Base-by-base conservation (phyloP, 179 eudicot genomes). In the Patellifolia procumbens region DNA sequence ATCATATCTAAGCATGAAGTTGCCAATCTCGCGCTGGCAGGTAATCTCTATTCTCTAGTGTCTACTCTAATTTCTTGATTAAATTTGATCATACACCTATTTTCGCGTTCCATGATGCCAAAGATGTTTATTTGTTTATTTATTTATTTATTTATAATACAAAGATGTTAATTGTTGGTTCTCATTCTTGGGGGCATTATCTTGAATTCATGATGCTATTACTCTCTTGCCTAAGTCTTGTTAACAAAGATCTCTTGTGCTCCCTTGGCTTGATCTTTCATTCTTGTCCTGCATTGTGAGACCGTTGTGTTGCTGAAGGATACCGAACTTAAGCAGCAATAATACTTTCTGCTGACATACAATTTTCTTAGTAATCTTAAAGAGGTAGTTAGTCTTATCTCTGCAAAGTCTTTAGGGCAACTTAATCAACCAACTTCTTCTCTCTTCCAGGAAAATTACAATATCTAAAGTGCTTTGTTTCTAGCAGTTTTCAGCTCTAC, bases 21-120 rank as follows among this genome's bases (percentile, higher is more conserved):
- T 94, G 81, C 94, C 97, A 37, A 91, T 94, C 82, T 94, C 98
- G 11, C 97, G 98, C 13, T 92, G 91, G 97, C 98, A 92, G 98
- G 98, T 94, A 80, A 20, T 70, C 16, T 60, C 17, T 37, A 37
- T 24, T 31, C 3, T 37, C n/a, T n/a, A n/a, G n/a, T n/a, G n/a
- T n/a, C n/a, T n/a, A n/a, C n/a, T n/a, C 5, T 37, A 39, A 1
- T 53, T 56, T 66, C 31, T 58, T 26, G 20, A 28, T 73, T 19
- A 15, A 19, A 5, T 74, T 31, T 51, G 43, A 32, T 35, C 4
- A 51, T 62, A 32, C 43, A 46, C 2, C 60, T 48, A 2, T 48
- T 48, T 42, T 37, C 15, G 31, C 3, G 4, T 39, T 34, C 26
- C 0, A 4, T 71, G 7, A 6, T 43, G 12, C 13, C n/a, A n/a